Conservation (phyloP, 352 stramenopile species). For the Globisporangium lucens region DNA sequence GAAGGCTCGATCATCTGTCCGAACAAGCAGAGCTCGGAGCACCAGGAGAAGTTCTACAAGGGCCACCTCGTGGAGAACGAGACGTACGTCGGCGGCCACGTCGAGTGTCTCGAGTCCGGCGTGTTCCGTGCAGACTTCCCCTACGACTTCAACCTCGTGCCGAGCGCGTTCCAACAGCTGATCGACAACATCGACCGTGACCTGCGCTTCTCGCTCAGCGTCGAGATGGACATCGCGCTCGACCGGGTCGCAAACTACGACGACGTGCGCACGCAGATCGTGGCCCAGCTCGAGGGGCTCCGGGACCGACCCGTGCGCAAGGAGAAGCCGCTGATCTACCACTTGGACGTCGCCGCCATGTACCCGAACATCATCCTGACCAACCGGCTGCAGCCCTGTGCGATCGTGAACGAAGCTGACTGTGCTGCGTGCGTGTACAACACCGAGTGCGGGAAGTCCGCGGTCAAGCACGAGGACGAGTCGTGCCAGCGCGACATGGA, state of each 20-base stretch:
- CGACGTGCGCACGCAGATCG: slow-evolving; percentile 88
- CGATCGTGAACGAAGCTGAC: slow-evolving; percentile 94
- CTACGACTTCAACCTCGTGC: slow-evolving; percentile 96
- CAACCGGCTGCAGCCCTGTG: slow-evolving; percentile 97
- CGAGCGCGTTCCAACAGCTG: slow-evolving; percentile 91
- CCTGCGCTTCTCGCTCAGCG: slow-evolving; percentile 95
- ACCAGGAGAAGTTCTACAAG: slow-evolving; percentile 81
- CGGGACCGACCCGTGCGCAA: slow-evolving; percentile 90
- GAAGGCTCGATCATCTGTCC: slow-evolving; percentile 96
- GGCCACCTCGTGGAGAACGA: slow-evolving; percentile 97
- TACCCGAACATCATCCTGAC: slow-evolving; percentile 99
- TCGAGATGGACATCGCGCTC: slow-evolving; percentile 85
- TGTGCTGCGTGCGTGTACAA: slow-evolving; percentile 96
- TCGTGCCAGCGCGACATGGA: slow-evolving; percentile 97
- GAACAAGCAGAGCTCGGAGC: slow-evolving; percentile 95
- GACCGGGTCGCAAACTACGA: slow-evolving; percentile 91
- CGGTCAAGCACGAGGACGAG: slow-evolving; percentile 72
- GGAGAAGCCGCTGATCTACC: slow-evolving; percentile 96
- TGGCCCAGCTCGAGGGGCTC: slow-evolving; percentile 92
- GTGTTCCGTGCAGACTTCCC: slow-evolving; percentile 98
- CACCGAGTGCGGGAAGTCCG: slow-evolving; percentile 65
- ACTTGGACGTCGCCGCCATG: slow-evolving; percentile 99
- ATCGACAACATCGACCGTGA: slow-evolving; percentile 98
- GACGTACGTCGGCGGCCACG: slow-evolving; percentile 99
- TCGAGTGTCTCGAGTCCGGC: slow-evolving; percentile 98